Evolutionary conservation across 306 rosid species (phyloP).

Genomic region (Casuarina equisetifolia): DNA sequence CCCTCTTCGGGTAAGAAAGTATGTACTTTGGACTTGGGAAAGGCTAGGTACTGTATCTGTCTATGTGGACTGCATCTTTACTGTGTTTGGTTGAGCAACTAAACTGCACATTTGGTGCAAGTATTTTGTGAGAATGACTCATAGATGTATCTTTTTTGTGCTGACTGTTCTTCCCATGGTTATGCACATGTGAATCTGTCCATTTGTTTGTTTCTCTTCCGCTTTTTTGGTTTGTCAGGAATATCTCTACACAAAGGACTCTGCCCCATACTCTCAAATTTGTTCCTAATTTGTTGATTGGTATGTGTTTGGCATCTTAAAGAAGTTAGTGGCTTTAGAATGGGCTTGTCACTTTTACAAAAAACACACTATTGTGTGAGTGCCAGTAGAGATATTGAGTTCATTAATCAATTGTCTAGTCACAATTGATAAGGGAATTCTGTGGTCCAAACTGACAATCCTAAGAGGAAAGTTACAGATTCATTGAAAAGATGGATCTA

Average conservation of each 20-base stretch:
- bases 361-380: not conserved
- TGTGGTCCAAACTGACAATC: not conserved
- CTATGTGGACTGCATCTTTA: conserved; percentile 19
- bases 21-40: conserved; percentile 13
- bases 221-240: not conserved
- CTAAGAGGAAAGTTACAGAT: not conserved
- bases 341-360: not conserved
- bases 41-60: conserved; percentile 11
- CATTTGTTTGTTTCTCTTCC: not conserved
- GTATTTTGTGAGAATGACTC: conserved; percentile 17
- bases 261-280: not conserved
- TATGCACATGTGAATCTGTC: not conserved
- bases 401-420: not conserved
- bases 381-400: not conserved
- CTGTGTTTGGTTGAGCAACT: conserved; percentile 18
- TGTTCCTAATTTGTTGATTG: not conserved
- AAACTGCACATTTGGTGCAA: not conserved
- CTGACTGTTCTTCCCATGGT: not conserved
- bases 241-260: not conserved
- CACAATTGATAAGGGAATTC: not conserved
- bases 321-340: not conserved
- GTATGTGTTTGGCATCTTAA: not conserved
- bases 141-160: conserved; percentile 18
- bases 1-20: conserved; percentile 84
- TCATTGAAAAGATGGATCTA: not conserved